A percentile compares a stretch with the other conserved stretches of the same genome.
phyloP scores from a whole-genome alignment of 2,329 filamentous ascomycete species.

The Curvularia verruculosa region DNA sequence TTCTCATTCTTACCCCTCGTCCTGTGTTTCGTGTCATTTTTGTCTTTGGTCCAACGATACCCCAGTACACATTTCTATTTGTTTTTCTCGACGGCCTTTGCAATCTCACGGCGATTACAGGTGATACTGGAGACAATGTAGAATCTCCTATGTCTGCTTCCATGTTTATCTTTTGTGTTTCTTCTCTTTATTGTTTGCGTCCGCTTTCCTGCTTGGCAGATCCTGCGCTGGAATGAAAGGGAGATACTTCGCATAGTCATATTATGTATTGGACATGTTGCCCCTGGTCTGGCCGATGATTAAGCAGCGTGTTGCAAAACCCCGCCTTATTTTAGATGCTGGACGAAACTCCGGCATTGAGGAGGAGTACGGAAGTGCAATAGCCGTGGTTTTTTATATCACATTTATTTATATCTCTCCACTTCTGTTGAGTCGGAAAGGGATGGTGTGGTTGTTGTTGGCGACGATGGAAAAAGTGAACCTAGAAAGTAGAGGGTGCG shows the following conservation, averaged over 20 bases:
- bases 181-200: neutral
- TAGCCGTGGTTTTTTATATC: neutral
- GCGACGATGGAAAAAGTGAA: neutral
- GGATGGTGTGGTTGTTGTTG: neutral
- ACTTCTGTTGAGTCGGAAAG: neutral
- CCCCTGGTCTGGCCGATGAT: neutral
- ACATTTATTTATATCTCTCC: neutral
- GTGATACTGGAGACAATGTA: slow-evolving; percentile 5
- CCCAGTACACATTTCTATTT: slow-evolving; percentile 16
- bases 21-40: slow-evolving; percentile 14
- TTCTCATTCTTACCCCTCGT: slow-evolving; percentile 1
- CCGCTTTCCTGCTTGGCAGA: neutral
- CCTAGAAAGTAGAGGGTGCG: neutral
- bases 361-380: neutral
- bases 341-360: neutral
- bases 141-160: slow-evolving; percentile 1
- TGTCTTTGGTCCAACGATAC: slow-evolving; percentile 21
- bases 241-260: neutral
- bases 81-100: slow-evolving; percentile 8
- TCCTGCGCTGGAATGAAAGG: neutral
- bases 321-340: neutral
- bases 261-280: neutral
- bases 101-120: slow-evolving; percentile 6
- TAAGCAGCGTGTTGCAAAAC: neutral
- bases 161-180: neutral